These are phyloP conservation scores for Lathyrus tuberosus DNA, from an alignment of 306 rosid species.

Conservation along the genomic window DNA sequence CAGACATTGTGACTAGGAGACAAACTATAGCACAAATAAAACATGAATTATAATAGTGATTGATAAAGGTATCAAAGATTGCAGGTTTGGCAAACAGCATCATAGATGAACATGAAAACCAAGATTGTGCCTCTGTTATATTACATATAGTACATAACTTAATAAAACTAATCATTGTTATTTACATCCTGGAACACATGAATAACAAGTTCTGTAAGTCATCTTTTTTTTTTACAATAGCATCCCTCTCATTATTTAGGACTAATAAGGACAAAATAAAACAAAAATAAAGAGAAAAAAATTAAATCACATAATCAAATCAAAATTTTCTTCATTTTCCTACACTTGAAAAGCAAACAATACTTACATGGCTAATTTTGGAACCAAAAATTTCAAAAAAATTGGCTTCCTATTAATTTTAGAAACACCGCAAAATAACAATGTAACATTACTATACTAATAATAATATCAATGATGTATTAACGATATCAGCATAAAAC, in stretches of 20 bases:
- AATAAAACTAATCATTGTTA: constrained; percentile 13
- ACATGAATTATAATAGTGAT: background rate
- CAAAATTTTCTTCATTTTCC: too few relatives aligned
- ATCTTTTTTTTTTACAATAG: background rate
- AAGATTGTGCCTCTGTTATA: constrained; percentile 5
- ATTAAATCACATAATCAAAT: background rate
- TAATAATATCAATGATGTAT: constrained; percentile 16
- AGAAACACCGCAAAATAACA: constrained; percentile 1
- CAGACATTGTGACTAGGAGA: constrained; percentile 15
- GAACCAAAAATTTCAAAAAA: constrained; percentile 11
- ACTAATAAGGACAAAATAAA: too few relatives aligned
- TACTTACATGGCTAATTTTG: background rate
- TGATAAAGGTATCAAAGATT: background rate
- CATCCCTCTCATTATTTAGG: background rate
- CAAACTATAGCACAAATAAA: constrained; percentile 22
- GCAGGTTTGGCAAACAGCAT: constrained; percentile 19
- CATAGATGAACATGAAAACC: constrained; percentile 5
- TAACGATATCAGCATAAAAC: constrained; percentile 25
- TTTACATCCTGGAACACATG: background rate
- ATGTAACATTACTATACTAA: background rate
- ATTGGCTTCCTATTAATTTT: constrained; percentile 21
- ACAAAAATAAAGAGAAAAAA: too few relatives aligned
- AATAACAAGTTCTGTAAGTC: constrained; percentile 21
- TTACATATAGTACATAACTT: background rate
- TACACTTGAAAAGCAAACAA: constrained; percentile 16